phyloP scores from a whole-genome alignment of 164 flowering plant species.

The Magnolia changhungtana region DNA sequence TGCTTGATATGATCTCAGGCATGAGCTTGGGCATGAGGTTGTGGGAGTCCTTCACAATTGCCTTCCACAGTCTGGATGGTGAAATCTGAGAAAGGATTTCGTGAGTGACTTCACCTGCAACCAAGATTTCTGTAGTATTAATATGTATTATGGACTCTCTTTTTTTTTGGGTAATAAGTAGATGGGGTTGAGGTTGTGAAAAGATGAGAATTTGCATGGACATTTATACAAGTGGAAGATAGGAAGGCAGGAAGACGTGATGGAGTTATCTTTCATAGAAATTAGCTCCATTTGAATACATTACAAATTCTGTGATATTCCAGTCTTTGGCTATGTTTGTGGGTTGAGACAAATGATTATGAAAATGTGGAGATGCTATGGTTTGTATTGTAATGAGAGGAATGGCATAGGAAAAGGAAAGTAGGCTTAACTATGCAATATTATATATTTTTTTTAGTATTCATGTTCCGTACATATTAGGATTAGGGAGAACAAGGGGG shows the following conservation, averaged over 20 bases:
- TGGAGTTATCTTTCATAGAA: background rate
- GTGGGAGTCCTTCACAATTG: slow-evolving; percentile 3
- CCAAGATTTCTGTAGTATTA: background rate
- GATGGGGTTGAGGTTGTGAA: background rate
- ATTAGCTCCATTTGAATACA: background rate
- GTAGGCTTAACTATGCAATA: background rate
- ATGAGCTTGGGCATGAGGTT: slow-evolving; percentile 9
- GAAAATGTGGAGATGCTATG: background rate
- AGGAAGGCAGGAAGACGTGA: background rate
- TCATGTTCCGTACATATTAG: background rate
- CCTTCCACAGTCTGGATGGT: slow-evolving; percentile 1
- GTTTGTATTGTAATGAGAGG: background rate
- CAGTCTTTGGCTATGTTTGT: background rate
- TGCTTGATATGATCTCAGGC: slow-evolving; percentile 2
- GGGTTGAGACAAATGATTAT: background rate
- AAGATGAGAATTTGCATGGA: background rate
- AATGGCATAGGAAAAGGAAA: background rate
- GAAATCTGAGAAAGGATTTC: background rate
- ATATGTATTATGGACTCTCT: background rate
- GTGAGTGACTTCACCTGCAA: background rate
- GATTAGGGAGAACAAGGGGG: background rate
- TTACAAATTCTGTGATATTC: background rate
- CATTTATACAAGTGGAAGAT: background rate
- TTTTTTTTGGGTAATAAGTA: background rate
- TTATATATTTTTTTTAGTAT: background rate